A percentile compares a stretch with the other conserved stretches of the same genome.
phyloP scores from a whole-genome alignment of 495 filamentous ascomycete species.

The Neurospora sp. region DNA sequence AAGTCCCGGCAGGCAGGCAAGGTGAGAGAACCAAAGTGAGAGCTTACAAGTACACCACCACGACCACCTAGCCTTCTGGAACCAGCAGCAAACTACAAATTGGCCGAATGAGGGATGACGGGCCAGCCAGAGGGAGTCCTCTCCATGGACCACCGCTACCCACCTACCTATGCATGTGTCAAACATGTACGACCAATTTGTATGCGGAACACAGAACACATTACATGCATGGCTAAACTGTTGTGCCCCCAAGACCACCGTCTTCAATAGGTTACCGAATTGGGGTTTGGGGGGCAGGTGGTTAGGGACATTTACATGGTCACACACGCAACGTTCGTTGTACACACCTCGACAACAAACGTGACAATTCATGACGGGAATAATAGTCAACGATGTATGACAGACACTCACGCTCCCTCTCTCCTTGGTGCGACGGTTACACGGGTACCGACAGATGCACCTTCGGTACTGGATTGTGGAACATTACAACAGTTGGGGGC shows the following conservation, averaged over 20 bases:
- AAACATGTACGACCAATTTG: constrained; percentile 1
- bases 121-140: neutral
- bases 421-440: neutral
- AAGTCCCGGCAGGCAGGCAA: neutral
- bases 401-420: neutral
- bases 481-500: neutral
- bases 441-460: neutral
- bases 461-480: neutral
- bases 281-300: neutral
- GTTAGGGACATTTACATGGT: neutral
- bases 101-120: neutral
- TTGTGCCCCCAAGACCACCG: neutral
- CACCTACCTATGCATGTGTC: neutral
- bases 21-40: neutral
- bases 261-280: neutral
- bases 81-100: neutral
- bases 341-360: neutral
- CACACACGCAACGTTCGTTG: neutral
- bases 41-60: neutral
- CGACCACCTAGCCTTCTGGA: neutral
- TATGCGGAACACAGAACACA: neutral
- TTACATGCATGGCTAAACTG: neutral
- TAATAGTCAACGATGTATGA: neutral
- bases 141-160: neutral
- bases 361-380: neutral